Conservation (phyloP, 2,329 filamentous ascomycete species). For the Colletotrichum acutatum region DNA sequence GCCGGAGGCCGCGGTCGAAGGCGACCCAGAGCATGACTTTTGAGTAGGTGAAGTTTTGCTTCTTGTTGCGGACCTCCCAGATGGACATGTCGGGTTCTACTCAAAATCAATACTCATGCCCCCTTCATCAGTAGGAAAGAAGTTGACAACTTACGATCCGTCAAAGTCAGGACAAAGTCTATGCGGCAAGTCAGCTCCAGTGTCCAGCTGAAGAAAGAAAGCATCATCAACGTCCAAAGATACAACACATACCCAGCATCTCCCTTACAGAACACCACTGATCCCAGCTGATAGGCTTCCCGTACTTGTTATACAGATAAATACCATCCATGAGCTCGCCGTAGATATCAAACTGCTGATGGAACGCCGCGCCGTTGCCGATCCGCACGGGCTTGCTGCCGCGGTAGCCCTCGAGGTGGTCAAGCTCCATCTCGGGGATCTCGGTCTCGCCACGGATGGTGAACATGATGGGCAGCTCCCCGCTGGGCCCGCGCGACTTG, state of each 20-base stretch:
- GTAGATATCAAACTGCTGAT: conserved; percentile 83
- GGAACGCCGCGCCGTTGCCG: conserved; percentile 80
- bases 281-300: conserved; percentile 81
- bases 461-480: conserved; percentile 83
- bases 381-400: conserved; percentile 79
- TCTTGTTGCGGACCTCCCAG: conserved; percentile 81
- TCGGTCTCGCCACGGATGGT: conserved; percentile 80
- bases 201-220: not conserved
- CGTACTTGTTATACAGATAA: conserved; percentile 83
- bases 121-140: too few species aligned
- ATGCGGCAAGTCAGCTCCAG: not conserved
- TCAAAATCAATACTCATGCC: conserved; percentile 25
- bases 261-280: conserved; percentile 78
- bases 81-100: conserved; percentile 81
- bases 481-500: conserved; percentile 67
- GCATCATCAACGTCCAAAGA: too few species aligned
- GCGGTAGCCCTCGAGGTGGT: conserved; percentile 78
- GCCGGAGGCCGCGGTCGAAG: conserved; percentile 78
- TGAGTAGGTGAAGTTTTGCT: conserved; percentile 84
- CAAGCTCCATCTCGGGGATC: conserved; percentile 76
- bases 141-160: conserved; percentile 56
- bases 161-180: conserved; percentile 78
- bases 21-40: conserved; percentile 88
- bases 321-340: conserved; percentile 82
- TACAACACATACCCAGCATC: conserved; percentile 61